Conservation (phyloP, 1,284 basidiomycete genomes). For the Chondrostereum purpureum region DNA sequence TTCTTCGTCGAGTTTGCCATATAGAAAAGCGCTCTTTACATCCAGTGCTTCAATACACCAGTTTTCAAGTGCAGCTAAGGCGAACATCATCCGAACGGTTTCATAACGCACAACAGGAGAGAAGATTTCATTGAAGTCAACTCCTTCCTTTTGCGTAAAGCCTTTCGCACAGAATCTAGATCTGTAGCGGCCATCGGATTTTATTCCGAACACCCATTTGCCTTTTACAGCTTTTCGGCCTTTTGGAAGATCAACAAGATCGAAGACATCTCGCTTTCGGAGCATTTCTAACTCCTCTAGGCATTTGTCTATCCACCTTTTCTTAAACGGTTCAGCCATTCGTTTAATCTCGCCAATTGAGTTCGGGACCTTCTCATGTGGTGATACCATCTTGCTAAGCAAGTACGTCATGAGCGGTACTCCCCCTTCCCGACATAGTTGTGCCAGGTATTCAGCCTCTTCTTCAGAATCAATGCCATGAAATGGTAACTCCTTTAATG, state of each 20-base stretch:
- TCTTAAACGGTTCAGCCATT: background rate
- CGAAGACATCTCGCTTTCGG: background rate
- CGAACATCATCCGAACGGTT: slow-evolving; percentile 27
- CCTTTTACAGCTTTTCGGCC: slow-evolving; percentile 17
- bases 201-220: slow-evolving; percentile 33
- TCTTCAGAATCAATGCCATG: background rate
- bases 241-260: background rate
- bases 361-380: background rate
- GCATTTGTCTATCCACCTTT: background rate
- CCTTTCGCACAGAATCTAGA: slow-evolving; percentile 11
- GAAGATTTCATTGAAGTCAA: slow-evolving; percentile 35
- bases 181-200: slow-evolving; percentile 24
- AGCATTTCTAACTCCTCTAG: background rate
- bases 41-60: slow-evolving; percentile 29
- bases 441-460: background rate
- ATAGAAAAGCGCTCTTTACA: slow-evolving; percentile 30
- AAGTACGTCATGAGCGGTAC: background rate
- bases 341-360: slow-evolving; percentile 3
- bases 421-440: background rate
- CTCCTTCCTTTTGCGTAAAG: slow-evolving; percentile 22
- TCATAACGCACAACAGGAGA: slow-evolving; percentile 30
- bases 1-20: slow-evolving; percentile 27
- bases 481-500: background rate
- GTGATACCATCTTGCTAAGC: background rate
- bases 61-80: slow-evolving; percentile 22